phyloP scores from a whole-genome alignment of 2,329 filamentous ascomycete species.

The Aspergillus felis region DNA sequence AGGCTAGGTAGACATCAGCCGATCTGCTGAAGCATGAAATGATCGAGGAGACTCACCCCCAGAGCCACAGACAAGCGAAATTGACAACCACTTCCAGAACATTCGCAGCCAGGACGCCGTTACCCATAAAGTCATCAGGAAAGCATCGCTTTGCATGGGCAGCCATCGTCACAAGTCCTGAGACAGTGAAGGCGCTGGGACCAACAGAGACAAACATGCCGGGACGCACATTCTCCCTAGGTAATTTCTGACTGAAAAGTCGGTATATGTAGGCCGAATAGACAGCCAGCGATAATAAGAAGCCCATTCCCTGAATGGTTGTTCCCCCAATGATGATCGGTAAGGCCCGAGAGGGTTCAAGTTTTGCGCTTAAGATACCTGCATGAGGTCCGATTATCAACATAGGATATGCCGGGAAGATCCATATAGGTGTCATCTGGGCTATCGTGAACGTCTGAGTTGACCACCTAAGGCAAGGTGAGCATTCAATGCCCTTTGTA shows the following conservation, averaged over 20 bases:
- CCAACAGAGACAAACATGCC: slow-evolving; percentile 85
- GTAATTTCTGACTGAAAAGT: slow-evolving; percentile 83
- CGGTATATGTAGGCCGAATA: slow-evolving; percentile 81
- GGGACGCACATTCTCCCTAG: slow-evolving; percentile 68
- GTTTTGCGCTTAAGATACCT: slow-evolving; percentile 50
- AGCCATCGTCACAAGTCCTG: slow-evolving; percentile 58
- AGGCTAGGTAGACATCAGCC: slow-evolving; percentile 43
- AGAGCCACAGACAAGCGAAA: slow-evolving; percentile 72
- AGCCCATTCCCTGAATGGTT: slow-evolving; percentile 61
- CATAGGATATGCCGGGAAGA: slow-evolving; percentile 79
- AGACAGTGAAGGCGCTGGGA: slow-evolving; percentile 66
- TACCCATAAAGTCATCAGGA: slow-evolving; percentile 53
- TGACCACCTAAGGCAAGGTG: slow-evolving; percentile 49
- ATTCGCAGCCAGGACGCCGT: slow-evolving; percentile 51
- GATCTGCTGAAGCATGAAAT: not conserved
- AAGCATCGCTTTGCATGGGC: slow-evolving; percentile 47
- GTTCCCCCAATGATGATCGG: slow-evolving; percentile 57
- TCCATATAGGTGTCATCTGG: slow-evolving; percentile 84
- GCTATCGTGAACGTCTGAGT: slow-evolving; percentile 68
- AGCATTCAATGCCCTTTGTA: slow-evolving; percentile 5
- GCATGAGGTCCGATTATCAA: slow-evolving; percentile 73
- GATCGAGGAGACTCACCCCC: slow-evolving; percentile 50
- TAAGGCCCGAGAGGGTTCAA: slow-evolving; percentile 45
- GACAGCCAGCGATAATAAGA: slow-evolving; percentile 69
- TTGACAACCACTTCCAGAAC: slow-evolving; percentile 55